Percentiles rank a stretch among this genome's conserved stretches.
Conservation (phyloP, 768 basidiomycete genomes). For the Calocybe indica region DNA sequence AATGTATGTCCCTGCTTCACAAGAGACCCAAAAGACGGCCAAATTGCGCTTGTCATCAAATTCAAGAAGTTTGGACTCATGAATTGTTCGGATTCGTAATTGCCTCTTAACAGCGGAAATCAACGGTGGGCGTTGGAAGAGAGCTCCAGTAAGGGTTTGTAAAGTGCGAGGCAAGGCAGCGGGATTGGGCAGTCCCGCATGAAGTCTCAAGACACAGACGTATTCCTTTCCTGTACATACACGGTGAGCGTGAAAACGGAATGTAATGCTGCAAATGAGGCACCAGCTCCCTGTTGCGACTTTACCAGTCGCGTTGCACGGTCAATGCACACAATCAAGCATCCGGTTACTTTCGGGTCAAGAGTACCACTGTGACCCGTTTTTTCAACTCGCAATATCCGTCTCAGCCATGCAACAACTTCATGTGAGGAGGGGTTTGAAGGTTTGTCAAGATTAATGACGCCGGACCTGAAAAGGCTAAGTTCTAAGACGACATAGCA, state of each 20-base stretch:
- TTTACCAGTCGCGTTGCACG: slow-evolving; percentile 97
- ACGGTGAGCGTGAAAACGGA: slow-evolving; percentile 1
- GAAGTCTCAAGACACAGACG: slow-evolving; percentile 92
- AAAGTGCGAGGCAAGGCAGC: slow-evolving; percentile 87
- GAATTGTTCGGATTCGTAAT: slow-evolving; percentile 93
- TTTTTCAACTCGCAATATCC: slow-evolving; percentile 96
- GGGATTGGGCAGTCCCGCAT: slow-evolving; percentile 75
- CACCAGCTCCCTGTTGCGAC: slow-evolving; percentile 96
- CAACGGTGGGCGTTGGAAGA: slow-evolving; percentile 97
- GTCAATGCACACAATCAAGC: slow-evolving; percentile 98
- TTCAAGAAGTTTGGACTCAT: slow-evolving; percentile 92
- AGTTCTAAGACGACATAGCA: not conserved
- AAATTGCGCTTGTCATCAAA: slow-evolving; percentile 97
- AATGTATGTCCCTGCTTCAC: slow-evolving; percentile 96
- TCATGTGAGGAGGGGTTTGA: slow-evolving; percentile 99
- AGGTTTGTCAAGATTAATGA: slow-evolving; percentile 99
- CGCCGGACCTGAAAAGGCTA: slow-evolving; percentile 69
- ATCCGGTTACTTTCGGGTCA: slow-evolving; percentile 98
- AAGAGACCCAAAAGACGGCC: slow-evolving; percentile 97
- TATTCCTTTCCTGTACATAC: slow-evolving; percentile 85
- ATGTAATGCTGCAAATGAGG: slow-evolving; percentile 15
- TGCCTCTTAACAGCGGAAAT: slow-evolving; percentile 99
- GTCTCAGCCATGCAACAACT: slow-evolving; percentile 96
- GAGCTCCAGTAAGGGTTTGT: slow-evolving; percentile 94
- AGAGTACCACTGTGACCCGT: slow-evolving; percentile 98